Evolutionary conservation across 768 basidiomycete species (phyloP).

Genomic region (Termitomyces sp.): DNA sequence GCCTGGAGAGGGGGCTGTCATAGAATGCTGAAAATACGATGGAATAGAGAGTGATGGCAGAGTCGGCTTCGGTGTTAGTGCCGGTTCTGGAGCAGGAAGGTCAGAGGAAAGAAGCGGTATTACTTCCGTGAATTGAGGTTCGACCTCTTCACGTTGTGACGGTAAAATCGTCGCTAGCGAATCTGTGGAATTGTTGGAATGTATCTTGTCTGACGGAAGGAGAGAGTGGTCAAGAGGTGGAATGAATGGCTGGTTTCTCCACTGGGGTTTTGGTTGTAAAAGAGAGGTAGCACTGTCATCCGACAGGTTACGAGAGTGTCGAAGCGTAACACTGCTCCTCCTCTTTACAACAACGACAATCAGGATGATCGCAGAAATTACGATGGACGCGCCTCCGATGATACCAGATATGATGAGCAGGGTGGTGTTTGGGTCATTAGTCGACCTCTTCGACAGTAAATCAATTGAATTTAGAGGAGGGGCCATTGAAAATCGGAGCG

Average conservation of each 20-base stretch:
- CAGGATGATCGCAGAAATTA: not conserved
- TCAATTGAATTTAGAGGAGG: not conserved
- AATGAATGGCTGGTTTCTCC: not conserved
- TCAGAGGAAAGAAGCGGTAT: not conserved
- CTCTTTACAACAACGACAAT: not conserved
- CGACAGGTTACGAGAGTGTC: not conserved
- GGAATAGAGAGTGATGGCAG: conserved; percentile 5
- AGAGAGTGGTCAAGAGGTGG: not conserved
- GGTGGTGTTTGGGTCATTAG: not conserved
- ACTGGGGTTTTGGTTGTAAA: not conserved
- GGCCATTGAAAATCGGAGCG: not conserved
- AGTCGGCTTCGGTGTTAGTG: not conserved
- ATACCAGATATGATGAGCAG: not conserved
- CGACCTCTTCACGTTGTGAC: not conserved
- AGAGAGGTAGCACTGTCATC: conserved; percentile 6
- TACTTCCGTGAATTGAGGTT: not conserved
- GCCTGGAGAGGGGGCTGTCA: not conserved
- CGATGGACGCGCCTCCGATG: not conserved
- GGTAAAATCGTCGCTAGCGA: not conserved
- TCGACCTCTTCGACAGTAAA: not conserved
- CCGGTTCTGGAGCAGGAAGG: not conserved
- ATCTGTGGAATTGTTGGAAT: conserved; percentile 3
- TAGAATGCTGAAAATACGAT: not conserved
- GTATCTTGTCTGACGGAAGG: not conserved
- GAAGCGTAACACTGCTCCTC: not conserved